phyloP scores from a whole-genome alignment of 1,284 basidiomycete genomes.

The Malassezia cuniculi region DNA sequence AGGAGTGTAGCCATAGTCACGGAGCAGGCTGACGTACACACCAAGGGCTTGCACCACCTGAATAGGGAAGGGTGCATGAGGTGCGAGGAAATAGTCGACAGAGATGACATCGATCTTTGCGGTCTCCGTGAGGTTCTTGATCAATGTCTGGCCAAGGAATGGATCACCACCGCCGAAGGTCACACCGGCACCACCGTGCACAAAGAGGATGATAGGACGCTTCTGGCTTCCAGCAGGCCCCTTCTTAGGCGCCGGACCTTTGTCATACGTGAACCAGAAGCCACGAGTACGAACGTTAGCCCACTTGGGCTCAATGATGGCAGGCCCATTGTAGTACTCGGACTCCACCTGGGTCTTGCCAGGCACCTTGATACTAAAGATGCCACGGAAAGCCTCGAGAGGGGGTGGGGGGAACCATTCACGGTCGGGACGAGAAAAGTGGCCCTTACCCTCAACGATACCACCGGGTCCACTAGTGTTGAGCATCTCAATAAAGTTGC shows the following conservation, averaged over 20 bases:
- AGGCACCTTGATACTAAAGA: slow-evolving; percentile 27
- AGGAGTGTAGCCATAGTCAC: slow-evolving; percentile 29
- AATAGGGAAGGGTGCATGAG: slow-evolving; percentile 28
- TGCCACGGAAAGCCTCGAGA: slow-evolving; percentile 28
- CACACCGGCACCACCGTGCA: slow-evolving; percentile 41
- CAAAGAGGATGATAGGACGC: slow-evolving; percentile 34
- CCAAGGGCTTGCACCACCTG: slow-evolving; percentile 32
- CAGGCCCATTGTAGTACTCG: slow-evolving; percentile 25
- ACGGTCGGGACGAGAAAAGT: slow-evolving; percentile 21
- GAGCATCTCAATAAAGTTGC: slow-evolving; percentile 18
- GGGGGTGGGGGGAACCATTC: slow-evolving; percentile 38
- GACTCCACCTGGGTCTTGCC: slow-evolving; percentile 12
- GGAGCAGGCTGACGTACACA: slow-evolving; percentile 30
- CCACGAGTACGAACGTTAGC: slow-evolving; percentile 30
- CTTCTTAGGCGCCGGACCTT: slow-evolving; percentile 9
- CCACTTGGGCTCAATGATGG: slow-evolving; percentile 34
- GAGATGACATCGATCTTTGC: slow-evolving; percentile 34
- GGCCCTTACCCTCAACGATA: slow-evolving; percentile 19
- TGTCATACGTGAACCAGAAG: slow-evolving; percentile 37
- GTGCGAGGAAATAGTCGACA: slow-evolving; percentile 41
- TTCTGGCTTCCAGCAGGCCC: slow-evolving; percentile 9
- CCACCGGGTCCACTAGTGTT: slow-evolving; percentile 36
- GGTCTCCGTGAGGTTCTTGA: slow-evolving; percentile 22
- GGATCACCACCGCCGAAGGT: slow-evolving; percentile 37
- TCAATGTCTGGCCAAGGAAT: slow-evolving; percentile 34